Evolutionary conservation across 371 early-diverging fungal genomes (phyloP).

Genomic region (Mortierella sp.): DNA sequence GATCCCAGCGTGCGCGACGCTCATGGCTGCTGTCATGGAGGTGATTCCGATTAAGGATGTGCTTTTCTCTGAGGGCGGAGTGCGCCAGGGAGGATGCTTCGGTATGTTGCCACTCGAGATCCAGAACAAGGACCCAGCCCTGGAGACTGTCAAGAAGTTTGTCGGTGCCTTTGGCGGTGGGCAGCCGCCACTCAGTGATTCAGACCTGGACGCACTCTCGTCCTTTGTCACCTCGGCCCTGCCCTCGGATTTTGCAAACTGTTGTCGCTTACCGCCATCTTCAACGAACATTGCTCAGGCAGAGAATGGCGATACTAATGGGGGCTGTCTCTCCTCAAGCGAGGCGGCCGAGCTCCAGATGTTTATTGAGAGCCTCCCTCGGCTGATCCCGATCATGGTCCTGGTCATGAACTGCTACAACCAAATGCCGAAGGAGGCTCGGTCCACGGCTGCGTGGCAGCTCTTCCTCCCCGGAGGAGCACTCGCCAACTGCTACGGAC

Average conservation of each 20-base stretch:
- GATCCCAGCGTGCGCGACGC: slow-evolving; percentile 71
- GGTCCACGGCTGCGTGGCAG: slow-evolving; percentile 69
- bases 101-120: slow-evolving; percentile 57
- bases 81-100: slow-evolving; percentile 70
- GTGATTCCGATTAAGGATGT: slow-evolving; percentile 60
- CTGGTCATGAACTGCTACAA: slow-evolving; percentile 65
- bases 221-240: slow-evolving; percentile 47
- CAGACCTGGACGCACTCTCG: slow-evolving; percentile 55
- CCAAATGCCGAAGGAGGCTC: slow-evolving; percentile 69
- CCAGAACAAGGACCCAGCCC: slow-evolving; percentile 65
- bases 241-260: slow-evolving; percentile 49
- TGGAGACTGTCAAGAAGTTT: slow-evolving; percentile 60
- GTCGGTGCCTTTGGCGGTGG: slow-evolving; percentile 49
- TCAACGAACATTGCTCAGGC: slow-evolving; percentile 53
- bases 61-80: slow-evolving; percentile 73
- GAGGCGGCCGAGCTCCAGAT: slow-evolving; percentile 27
- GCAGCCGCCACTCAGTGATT: slow-evolving; percentile 52
- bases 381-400: slow-evolving; percentile 66
- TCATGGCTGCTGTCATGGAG: slow-evolving; percentile 64
- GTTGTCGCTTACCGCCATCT: slow-evolving; percentile 52
- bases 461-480: slow-evolving; percentile 71
- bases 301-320: background rate
- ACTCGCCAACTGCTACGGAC: slow-evolving; percentile 67
- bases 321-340: slow-evolving; percentile 20
- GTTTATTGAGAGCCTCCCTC: slow-evolving; percentile 55